Base-by-base conservation (phyloP, 768 basidiomycete genomes). In the Hygrophorus pudorinus region DNA sequence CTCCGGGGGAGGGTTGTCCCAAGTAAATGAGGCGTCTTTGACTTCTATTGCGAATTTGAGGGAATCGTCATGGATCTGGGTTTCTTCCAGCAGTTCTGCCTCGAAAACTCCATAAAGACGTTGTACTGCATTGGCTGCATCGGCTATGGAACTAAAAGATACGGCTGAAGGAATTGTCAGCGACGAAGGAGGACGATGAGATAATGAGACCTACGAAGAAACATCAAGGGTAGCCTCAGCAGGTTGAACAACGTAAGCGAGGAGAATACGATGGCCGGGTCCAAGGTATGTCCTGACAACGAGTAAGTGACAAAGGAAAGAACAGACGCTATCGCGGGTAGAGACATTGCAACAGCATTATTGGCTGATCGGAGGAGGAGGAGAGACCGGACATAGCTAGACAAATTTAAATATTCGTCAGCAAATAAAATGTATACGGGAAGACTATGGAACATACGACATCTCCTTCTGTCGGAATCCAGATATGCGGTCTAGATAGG, bases 171-270 rank as follows among this genome's bases (percentile, higher is more conserved):
- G 38, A n/a, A 27, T 47, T 20, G 35, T 42, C 38, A 43, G 47
- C 42, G 17, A 47, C 14, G 5, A 32, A 18, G 29, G 44, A 47
- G 18, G 51, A 49, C 12, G 21, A 27, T 29, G 21, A n/a, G 11
- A n/a, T 6, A 42, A 38, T 20, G 1, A 21, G 27, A 28, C 34
- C 31, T 55, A 75, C 73, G 73, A 43, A 75, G 58, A 48, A 91
- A 71, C 81, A 87, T 85, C 28, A 92, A 69, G 0, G 92, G 90
- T 45, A 91, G 51, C 16, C 90, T 72, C 35, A 93, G 70, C 14
- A 96, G 64, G 51, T 81, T 84, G 72, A 94, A 97, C 4, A 92
- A 68, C 0, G 85, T 81, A 41, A 97, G 66, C 16, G 89, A 89
- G 16, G 91, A 69, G 62, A 96, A 96, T 47, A 94, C 73, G 29